Base-by-base conservation (phyloP, 345 rosid genomes). In the Punica granatum region DNA sequence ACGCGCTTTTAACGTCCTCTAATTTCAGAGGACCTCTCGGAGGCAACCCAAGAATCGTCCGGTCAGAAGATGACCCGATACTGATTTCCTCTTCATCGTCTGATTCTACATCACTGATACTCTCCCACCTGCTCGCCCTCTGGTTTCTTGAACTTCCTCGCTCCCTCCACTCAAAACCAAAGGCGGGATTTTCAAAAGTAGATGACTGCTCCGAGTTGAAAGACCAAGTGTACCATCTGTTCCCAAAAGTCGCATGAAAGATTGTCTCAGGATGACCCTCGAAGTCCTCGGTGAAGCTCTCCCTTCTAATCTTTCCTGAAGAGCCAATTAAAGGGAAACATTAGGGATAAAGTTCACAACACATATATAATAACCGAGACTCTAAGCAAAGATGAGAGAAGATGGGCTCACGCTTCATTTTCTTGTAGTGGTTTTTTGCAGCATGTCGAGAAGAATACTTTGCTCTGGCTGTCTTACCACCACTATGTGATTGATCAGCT, bases 1-100 rank as follows among this genome's bases (percentile, higher is more conserved):
- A 85, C 92, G 99, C 97, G 32, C 78, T 81, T 76, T 94, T 89
- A 75, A 94, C 99, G 75, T 86, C 97, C 63, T 76, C 90, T 15
- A 86, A 59, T 70, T 76, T 86, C 28, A 91, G 66, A 4, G 87
- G 89, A 75, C 92, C 97, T 3, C 59, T 69, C 41, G 80, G 66
- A 72, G 96, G 96, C 69, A 91, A 79, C 31, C 88, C 95, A 7
- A 94, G 84, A 64, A 76, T 72, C 35, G 42, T 76, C 76, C 95
- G 84, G 64, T 91, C 96, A 30, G 86, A 79, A 76, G 12, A 56
- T 56, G 92, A 83, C 63, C 95, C 95, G 26, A 79, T 69, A 0
- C 65, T 48, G 54, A 63, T 66, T 28, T 63, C 66, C 30, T 63
- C 66, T 72, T 80, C 82, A 0, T 74, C 80, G 33, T 85, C 86